Base-by-base conservation (phyloP, 805 yeast genomes). In the Nakazawaea laoshanensis region DNA sequence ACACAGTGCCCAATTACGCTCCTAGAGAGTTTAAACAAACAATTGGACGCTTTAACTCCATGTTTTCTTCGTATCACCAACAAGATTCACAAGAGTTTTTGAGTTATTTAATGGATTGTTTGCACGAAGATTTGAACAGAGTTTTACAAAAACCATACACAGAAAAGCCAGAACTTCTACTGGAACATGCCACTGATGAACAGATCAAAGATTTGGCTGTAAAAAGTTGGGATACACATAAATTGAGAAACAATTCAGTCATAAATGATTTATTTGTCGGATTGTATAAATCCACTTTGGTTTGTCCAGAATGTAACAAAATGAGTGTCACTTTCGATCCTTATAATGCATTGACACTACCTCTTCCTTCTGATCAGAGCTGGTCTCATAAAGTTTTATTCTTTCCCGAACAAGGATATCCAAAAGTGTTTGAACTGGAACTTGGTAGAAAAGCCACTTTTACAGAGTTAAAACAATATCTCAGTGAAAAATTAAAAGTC, bases 61-160 rank as follows among this genome's bases (percentile, higher is more conserved):
- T 80, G 65, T 89, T 87, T 59, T 70, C 78, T 0, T 94, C 85
- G 3, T 79, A 77, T 44, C 75, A 73, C 38, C 96, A 89, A 52
- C 96, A 89, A 48, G 97, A 89, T 50, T 83, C 95, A 2, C 96
- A 88, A 51, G 97, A 89, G 50, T 81, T 89, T 48, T 66, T 87
- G 32, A 88, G 94, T 19, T 89, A 83, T 65, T 54, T 89, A 20
- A 61, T 89, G 18, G 96, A 89, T 55, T 87, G 92, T 2, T 59
- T 89, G 23, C 96, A 89, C 50, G 96, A 89, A 53, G 97, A 89
- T 55, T 63, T 89, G 42, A 92, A 92, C 49, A 65, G 96, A 36
- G 78, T 89, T 19, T 50, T 71, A 7, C 60, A 81, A 23, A 92
- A 92, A 50, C 97, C 97, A 1, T 79, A 78, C 42, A 73, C 85